A percentile compares a stretch with the other conserved stretches of the same genome.
Evolutionary conservation across 257 asterid species (phyloP).

Genomic region (Echium plantagineum): DNA sequence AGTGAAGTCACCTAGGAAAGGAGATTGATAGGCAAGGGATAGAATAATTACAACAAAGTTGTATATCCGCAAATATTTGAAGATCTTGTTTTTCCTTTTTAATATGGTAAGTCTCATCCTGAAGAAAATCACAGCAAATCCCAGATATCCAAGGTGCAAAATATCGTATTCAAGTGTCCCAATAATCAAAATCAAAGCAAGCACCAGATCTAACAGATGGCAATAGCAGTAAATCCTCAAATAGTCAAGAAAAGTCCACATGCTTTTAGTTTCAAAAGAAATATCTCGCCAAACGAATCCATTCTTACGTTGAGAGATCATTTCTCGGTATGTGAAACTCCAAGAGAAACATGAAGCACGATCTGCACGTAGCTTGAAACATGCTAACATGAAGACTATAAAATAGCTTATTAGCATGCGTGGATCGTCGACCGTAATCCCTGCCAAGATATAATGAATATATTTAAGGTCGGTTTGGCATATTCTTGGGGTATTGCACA

Average conservation of each 20-base stretch:
- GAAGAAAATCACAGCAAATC: conserved; percentile 88
- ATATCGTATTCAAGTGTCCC: conserved; percentile 95
- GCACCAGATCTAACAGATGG: conserved; percentile 95
- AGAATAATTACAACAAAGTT: conserved; percentile 87
- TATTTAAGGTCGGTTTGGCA: conserved; percentile 6
- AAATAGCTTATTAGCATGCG: conserved; percentile 80
- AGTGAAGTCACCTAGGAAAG: conserved; percentile 67
- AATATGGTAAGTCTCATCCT: conserved; percentile 86
- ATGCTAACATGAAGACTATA: conserved; percentile 79
- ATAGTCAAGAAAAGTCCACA: conserved; percentile 97
- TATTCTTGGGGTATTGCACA: not conserved
- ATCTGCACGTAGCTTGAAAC: conserved; percentile 92
- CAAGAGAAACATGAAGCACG: conserved; percentile 60
- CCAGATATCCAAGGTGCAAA: conserved; percentile 94
- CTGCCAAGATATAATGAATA: conserved; percentile 31
- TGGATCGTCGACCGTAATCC: conserved; percentile 87
- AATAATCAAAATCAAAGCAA: conserved; percentile 72
- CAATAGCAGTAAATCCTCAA: conserved; percentile 97
- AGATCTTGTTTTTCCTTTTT: conserved; percentile 85
- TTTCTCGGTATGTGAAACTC: conserved; percentile 59
- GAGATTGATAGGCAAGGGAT: conserved; percentile 95
- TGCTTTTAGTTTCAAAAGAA: conserved; percentile 92
- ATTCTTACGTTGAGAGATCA: conserved; percentile 82
- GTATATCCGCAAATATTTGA: conserved; percentile 74
- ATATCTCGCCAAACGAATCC: conserved; percentile 92